These are phyloP conservation scores for Apiospora arundinis DNA, from an alignment of 2,329 filamentous ascomycete genomes.

Conservation along the genomic window DNA sequence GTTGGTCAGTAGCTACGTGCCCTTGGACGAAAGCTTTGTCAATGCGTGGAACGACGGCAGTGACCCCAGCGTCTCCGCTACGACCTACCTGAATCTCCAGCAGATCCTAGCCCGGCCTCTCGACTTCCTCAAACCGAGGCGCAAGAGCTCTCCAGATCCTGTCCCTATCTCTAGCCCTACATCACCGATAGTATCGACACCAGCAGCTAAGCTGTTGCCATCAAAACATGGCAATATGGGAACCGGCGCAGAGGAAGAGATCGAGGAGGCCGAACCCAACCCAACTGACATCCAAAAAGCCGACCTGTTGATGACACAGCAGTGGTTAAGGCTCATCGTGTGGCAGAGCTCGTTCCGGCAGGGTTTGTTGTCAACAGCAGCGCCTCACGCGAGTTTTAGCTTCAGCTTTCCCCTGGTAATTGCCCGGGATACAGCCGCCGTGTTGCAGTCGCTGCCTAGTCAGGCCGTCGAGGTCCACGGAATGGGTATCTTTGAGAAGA, in stretches of 20 bases:
- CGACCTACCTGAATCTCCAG: conserved; percentile 45
- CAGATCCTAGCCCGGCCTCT: conserved; percentile 42
- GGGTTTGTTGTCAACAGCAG: conserved; percentile 65
- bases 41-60: conserved; percentile 68
- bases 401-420: conserved; percentile 68
- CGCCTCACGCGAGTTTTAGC: conserved; percentile 64
- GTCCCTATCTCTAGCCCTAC: background rate
- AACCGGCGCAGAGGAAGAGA: background rate
- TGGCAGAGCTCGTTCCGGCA: conserved; percentile 75
- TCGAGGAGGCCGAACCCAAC: conserved; percentile 43
- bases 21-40: conserved; percentile 68
- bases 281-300: conserved; percentile 71
- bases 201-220: conserved; percentile 49
- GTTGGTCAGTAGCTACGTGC: conserved; percentile 65
- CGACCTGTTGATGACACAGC: conserved; percentile 72
- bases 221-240: conserved; percentile 37
- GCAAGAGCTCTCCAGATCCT: conserved; percentile 25
- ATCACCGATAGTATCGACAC: conserved; percentile 30
- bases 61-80: conserved; percentile 41
- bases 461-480: conserved; percentile 53
- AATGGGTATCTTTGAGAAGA: conserved; percentile 57
- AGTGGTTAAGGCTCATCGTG: conserved; percentile 74
- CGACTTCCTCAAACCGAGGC: conserved; percentile 37
- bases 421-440: conserved; percentile 60
- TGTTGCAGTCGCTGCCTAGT: conserved; percentile 48